These are phyloP conservation scores for Euphorbia celastroides DNA, from an alignment of 441 rosid species.

Conservation along the genomic window DNA sequence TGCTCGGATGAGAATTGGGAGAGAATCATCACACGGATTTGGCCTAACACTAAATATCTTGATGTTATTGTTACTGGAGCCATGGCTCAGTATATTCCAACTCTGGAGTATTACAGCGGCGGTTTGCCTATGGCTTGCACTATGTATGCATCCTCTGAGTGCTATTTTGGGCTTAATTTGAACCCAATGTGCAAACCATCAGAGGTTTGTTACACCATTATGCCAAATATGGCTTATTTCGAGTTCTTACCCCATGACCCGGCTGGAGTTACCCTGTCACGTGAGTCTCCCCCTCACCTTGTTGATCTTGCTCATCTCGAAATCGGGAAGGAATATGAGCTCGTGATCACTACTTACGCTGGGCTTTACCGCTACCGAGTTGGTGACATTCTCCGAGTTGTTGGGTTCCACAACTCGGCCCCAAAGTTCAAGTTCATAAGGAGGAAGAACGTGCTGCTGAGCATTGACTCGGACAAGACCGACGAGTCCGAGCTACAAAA, in stretches of 20 bases:
- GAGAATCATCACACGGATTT: slow-evolving; percentile 58
- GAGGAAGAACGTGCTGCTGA: slow-evolving; percentile 78
- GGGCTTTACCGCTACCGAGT: slow-evolving; percentile 84
- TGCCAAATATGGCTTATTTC: slow-evolving; percentile 95
- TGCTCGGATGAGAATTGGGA: slow-evolving; percentile 70
- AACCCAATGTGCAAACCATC: slow-evolving; percentile 81
- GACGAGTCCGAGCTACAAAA: slow-evolving; percentile 84
- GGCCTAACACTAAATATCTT: slow-evolving; percentile 86
- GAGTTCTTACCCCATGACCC: slow-evolving; percentile 73
- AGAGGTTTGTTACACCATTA: slow-evolving; percentile 78
- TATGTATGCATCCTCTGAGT: slow-evolving; percentile 94
- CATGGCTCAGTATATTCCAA: slow-evolving; percentile 95
- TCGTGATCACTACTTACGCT: slow-evolving; percentile 80
- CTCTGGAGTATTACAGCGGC: slow-evolving; percentile 72
- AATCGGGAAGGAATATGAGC: slow-evolving; percentile 80
- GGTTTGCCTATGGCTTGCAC: slow-evolving; percentile 87
- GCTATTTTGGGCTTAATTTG: slow-evolving; percentile 82
- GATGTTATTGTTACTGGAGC: slow-evolving; percentile 96
- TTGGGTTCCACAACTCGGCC: slow-evolving; percentile 80
- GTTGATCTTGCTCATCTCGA: slow-evolving; percentile 72
- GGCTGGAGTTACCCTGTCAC: slow-evolving; percentile 20
- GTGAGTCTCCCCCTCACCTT: slow-evolving; percentile 30
- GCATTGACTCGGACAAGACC: slow-evolving; percentile 87
- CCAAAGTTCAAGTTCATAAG: slow-evolving; percentile 81
- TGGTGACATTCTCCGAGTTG: slow-evolving; percentile 85